Conservation (phyloP, 1,284 basidiomycete species). For the Trichosporon asahii region DNA sequence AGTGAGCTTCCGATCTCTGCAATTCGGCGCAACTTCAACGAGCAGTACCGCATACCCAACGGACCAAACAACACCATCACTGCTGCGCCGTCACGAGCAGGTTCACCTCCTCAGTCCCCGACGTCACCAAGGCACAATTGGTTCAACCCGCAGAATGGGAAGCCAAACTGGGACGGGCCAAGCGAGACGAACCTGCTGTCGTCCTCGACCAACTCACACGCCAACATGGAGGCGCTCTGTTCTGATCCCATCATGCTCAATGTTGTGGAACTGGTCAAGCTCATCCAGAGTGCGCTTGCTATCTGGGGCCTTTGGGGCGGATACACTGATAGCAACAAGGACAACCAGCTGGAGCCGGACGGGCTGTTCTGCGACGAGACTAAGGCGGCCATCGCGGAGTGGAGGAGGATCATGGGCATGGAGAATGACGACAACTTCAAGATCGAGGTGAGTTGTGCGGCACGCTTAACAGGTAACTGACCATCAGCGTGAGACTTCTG, state of each 20-base stretch:
- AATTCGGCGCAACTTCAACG: constrained; percentile 45
- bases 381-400: constrained; percentile 41
- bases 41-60: constrained; percentile 39
- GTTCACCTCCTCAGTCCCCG: constrained; percentile 35
- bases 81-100: constrained; percentile 7
- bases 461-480: not conserved
- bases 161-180: not conserved
- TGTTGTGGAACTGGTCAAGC: constrained; percentile 42
- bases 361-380: constrained; percentile 50
- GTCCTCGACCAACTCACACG: not conserved
- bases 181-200: not conserved
- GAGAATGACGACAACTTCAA: constrained; percentile 43
- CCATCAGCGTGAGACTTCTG: constrained; percentile 45
- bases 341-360: constrained; percentile 34
- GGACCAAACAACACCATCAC: constrained; percentile 1
- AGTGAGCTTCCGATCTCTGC: constrained; percentile 39
- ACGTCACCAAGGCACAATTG: not conserved
- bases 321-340: constrained; percentile 13
- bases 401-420: constrained; percentile 46
- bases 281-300: constrained; percentile 41
- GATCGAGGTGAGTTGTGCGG: constrained; percentile 36
- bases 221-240: not conserved
- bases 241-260: constrained; percentile 36
- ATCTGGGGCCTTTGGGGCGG: constrained; percentile 41
- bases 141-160: constrained; percentile 2